Base-by-base conservation (phyloP, 2,329 filamentous ascomycete genomes). In the Ophiostoma novo-ulmi region DNA sequence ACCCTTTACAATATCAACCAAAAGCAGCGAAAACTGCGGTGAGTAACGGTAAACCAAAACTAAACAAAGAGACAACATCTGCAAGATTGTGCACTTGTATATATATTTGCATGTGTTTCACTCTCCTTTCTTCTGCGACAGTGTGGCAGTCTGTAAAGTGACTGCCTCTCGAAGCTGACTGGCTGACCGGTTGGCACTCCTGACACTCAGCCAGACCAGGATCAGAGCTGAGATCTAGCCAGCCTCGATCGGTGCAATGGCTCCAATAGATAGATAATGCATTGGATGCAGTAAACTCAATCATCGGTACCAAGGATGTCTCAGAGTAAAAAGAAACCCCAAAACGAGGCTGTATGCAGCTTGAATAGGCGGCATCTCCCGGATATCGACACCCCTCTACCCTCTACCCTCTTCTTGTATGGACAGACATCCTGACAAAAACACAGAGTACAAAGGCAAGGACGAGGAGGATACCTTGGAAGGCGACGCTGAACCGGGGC, bases 401-500 rank as follows among this genome's bases (percentile, higher is more conserved):
- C 20, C 20, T 22, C 20, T 20, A 31, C 8, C 11, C 3, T 14
- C 52, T 13, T 58, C n/a, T 58, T 17, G 8, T 4, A 31, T 31
- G 31, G n/a, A 58, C 52, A 5, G 52, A 58, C 22, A 58, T 14
- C n/a, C 52, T 58, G n/a, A 58, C 52, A 26, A 58, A 5, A 31
- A 58, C 4, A 26, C 52, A 58, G n/a, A 58, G 22, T 11, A 58
- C n/a, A 58, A 58, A 14, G 22, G 52, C 52, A 10, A 58, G 52
- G 11, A 14, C 52, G n/a, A 58, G 22, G 2, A 58, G 52, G n/a
- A 58, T 58, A 13, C 52, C 52, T 13, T 58, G 52, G 52, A 58
- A 58, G 4, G 52, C 52, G n/a, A 58, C 52, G 20, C 52, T 58
- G 52, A 58, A 58, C 3, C 67, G 71, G 8, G 74, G 71, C 1